Base-by-base conservation (phyloP, 2,329 filamentous ascomycete genomes). In the Microsporum ferrugineum region DNA sequence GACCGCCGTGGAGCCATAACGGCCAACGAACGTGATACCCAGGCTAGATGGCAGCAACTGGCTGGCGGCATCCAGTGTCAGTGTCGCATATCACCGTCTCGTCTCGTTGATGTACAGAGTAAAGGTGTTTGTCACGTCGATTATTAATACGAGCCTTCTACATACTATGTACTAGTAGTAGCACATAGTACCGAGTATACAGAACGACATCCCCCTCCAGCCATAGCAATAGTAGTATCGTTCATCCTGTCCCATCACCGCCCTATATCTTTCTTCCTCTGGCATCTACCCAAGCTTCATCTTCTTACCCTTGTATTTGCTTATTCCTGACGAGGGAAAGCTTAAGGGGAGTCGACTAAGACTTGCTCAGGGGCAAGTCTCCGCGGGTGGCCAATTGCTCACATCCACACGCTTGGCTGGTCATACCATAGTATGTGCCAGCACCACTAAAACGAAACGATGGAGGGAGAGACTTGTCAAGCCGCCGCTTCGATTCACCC, bases 1-100 rank as follows among this genome's bases (percentile, higher is more conserved):
- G 81, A 83, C 60, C 81, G 78, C 64, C 81, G 71, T 8, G 82
- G 70, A 43, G 80, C 77, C 81, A 83, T 83, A 70, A 63, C 55
- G 66, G 57, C 49, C 34, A 31, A 41, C 55, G 31, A 17, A 29
- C 31, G 31, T 34, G 49, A 17, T 55, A 55, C 7, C 47, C 31
- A 36, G 17, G 17, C 17, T 23, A 23, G 17, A 23, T 1, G 17
- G 17, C 17, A 23, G 1, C 17, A 23, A 23, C 17, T 23, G 49
- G n/a, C 34, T 7, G 3, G 7, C 49, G 3, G 7, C 49, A 55
- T 55, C 31, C 49, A 55, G 17, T 12, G 33, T 23, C 17, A 23
- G 17, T 23, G 43, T 8, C n/a, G 2, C 23, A 27, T 47, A 5
- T 47, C 6, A 47, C 17, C 1, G 17, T 23, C 17, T 23, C 1